Evolutionary conservation across 2,329 filamentous ascomycete genomes (phyloP), one percentile per base, ranked within the genome.

Genomic region (Chlorencoelia australis): DNA sequence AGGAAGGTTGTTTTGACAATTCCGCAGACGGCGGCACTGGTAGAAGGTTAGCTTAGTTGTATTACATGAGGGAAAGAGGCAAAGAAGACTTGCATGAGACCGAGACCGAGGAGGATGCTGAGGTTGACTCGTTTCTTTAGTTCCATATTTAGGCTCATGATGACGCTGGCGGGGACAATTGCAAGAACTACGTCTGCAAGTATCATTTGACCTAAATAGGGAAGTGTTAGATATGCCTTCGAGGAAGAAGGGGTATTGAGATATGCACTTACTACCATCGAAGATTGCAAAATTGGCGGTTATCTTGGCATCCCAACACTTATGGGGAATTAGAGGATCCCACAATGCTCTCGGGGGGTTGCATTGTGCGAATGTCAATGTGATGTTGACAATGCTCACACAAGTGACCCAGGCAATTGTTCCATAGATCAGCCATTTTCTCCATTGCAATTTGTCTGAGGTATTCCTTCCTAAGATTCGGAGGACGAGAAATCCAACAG

Each of bases 1-100:
- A 40, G 7, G 9, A 20, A 30, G 10, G 33, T 31, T 19, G 33
- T 40, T n/a, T 40, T 40, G 16, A 35, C 32, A 14, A 40, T 36
- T 11, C 37, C 35, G 16, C 32, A 35, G 13, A 35, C 26, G 4
- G 37, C 37, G 18, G 37, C 37, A 10, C 37, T 40, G 18, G 10
- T 11, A n/a, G n/a, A 2, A 15, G 18, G 13, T 30, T 36, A 36
- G 32, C 16, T 31, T 32, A 31, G 11, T 16, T 22, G 3, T 8
- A 27, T 7, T 6, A 15, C 9, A 29, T 24, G 16, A 26, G 5
- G 8, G 5, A 16, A 9, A 9, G 29, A 9, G 5, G 19, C n/a
- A 7, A 5, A 11, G 24, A n/a, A 11, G 4, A 32, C 10, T 36
- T 28, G 36, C 37, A 40, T 30, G 14, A 40, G 27, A 11, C 37